Conservation (phyloP, 345 rosid genomes). For the Acer campestre region DNA sequence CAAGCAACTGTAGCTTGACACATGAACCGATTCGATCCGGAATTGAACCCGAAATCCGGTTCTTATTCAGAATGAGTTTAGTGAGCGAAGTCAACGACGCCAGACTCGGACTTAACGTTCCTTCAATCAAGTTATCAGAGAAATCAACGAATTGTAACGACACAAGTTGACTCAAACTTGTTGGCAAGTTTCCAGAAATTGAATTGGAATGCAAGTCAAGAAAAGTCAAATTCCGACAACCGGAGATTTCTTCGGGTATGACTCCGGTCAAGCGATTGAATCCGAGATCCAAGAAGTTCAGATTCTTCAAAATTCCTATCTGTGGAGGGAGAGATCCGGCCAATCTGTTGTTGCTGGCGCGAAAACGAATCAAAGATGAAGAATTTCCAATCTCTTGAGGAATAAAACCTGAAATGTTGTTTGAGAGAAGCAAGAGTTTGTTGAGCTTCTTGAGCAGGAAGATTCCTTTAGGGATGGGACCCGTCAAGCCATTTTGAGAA, state of each 20-base stretch:
- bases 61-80: conserved; percentile 67
- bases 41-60: conserved; percentile 62
- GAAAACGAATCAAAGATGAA: conserved; percentile 61
- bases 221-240: conserved; percentile 68
- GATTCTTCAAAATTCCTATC: conserved; percentile 56
- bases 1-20: conserved; percentile 68
- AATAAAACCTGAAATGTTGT: conserved; percentile 61
- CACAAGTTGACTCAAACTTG: conserved; percentile 45
- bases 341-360: conserved; percentile 60
- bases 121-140: conserved; percentile 61
- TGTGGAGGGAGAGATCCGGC: conserved; percentile 59
- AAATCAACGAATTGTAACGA: conserved; percentile 64
- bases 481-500: conserved; percentile 69
- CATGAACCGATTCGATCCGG: conserved; percentile 72
- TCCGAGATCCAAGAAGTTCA: conserved; percentile 77
- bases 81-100: conserved; percentile 67
- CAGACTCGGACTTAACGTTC: conserved; percentile 54
- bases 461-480: conserved; percentile 73
- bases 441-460: conserved; percentile 65
- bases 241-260: conserved; percentile 57
- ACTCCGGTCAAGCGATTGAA: conserved; percentile 65
- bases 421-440: conserved; percentile 80
- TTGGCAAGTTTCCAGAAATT: conserved; percentile 61
- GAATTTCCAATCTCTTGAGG: conserved; percentile 75
- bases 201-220: conserved; percentile 83